Percentiles rank a stretch among this genome's conserved stretches.
phyloP scores from a whole-genome alignment of 129 eudicot genomes.

The Centaurea solstitialis region DNA sequence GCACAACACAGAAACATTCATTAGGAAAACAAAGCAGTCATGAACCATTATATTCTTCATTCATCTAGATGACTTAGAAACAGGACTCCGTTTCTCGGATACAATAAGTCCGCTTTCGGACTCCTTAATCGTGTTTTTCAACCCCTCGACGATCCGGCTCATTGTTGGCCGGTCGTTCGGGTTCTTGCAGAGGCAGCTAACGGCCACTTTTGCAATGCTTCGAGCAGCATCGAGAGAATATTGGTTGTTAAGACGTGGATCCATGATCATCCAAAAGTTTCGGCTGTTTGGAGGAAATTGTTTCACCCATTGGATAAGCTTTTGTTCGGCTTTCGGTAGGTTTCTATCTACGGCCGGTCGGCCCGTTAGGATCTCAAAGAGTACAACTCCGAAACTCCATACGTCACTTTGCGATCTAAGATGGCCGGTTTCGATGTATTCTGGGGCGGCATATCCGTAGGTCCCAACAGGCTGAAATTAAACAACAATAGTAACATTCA shows the following conservation, averaged over 20 bases:
- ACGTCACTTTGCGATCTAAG: constrained; percentile 69
- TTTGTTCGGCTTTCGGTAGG: constrained; percentile 54
- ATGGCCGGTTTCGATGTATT: constrained; percentile 70
- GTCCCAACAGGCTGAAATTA: constrained; percentile 73
- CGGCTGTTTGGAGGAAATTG: constrained; percentile 61
- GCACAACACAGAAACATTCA: neutral
- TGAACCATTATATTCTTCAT: constrained; percentile 20
- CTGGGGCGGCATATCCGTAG: constrained; percentile 86
- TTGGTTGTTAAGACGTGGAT: constrained; percentile 51
- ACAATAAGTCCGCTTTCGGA: constrained; percentile 31
- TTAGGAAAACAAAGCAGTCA: neutral
- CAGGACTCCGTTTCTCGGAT: constrained; percentile 1
- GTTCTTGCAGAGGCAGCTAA: constrained; percentile 58
- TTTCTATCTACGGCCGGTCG: constrained; percentile 60
- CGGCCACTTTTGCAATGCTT: constrained; percentile 56
- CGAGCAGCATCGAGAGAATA: constrained; percentile 56
- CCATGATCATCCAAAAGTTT: constrained; percentile 66
- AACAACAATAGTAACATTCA: neutral
- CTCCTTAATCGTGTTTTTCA: constrained; percentile 45
- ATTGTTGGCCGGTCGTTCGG: constrained; percentile 63
- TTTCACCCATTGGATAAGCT: constrained; percentile 76
- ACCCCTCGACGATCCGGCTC: constrained; percentile 56
- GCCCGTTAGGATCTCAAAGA: constrained; percentile 72
- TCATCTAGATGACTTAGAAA: constrained; percentile 50
- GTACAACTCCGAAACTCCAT: constrained; percentile 81